A percentile compares a stretch with the other conserved stretches of the same genome.
phyloP scores from a whole-genome alignment of 495 filamentous ascomycete species.

The Hypoxylon crocopeplum region DNA sequence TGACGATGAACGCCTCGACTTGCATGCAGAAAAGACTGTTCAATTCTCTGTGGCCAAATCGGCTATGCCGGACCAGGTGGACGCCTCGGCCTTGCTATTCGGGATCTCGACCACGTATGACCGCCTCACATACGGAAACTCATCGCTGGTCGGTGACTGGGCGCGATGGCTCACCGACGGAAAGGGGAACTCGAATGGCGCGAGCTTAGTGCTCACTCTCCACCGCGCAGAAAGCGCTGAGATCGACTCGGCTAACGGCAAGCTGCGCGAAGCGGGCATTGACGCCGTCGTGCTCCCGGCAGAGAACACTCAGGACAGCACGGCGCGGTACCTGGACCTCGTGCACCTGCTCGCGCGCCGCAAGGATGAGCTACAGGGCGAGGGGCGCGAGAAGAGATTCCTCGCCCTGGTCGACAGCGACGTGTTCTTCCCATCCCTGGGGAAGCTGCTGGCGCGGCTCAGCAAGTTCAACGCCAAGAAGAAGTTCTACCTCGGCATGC shows the following conservation, averaged over 20 bases:
- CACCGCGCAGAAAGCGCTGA: no score
- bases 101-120: constrained; percentile 64
- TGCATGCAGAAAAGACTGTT: constrained; percentile 9
- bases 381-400: constrained; percentile 30
- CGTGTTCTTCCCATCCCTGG: constrained; percentile 63
- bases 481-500: constrained; percentile 60
- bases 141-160: constrained; percentile 42
- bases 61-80: constrained; percentile 30
- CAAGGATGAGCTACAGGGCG: constrained; percentile 10
- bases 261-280: no score
- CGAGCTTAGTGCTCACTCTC: no score
- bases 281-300: constrained; percentile 37
- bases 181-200: no score
- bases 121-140: constrained; percentile 56
- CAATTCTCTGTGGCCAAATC: constrained; percentile 25
- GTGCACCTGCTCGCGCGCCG: constrained; percentile 38
- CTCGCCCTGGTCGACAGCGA: constrained; percentile 49
- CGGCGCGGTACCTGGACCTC: constrained; percentile 46
- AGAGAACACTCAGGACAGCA: constrained; percentile 34
- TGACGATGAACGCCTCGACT: constrained; percentile 22
- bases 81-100: constrained; percentile 64
- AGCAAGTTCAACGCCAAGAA: constrained; percentile 53
- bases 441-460: constrained; percentile 55
- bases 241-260: no score
- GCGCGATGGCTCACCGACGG: constrained; percentile 45